These are phyloP conservation scores for Neckera pumila DNA, from an alignment of 225 moss, liverwort and hornwort species.

Conservation along the genomic window DNA sequence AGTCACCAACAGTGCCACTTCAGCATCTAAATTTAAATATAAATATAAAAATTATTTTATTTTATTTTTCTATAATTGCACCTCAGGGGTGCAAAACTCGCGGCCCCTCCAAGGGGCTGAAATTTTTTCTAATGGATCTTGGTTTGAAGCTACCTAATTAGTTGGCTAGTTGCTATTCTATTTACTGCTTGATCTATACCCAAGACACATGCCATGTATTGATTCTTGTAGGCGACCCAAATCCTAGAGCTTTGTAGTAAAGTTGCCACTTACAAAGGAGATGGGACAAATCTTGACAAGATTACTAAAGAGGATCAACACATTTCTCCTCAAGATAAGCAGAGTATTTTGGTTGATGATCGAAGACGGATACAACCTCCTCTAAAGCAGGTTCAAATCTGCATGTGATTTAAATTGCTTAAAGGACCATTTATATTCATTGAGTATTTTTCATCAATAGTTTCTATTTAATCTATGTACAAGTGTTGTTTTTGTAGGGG, in stretches of 20 bases:
- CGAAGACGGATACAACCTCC: conserved; percentile 20
- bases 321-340: conserved; percentile 10
- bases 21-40: no score
- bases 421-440: not conserved
- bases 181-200: not conserved
- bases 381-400: conserved; percentile 32
- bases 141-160: not conserved
- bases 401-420: not conserved
- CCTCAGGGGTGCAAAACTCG: no score
- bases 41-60: no score
- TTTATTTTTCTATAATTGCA: no score
- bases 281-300: conserved; percentile 11
- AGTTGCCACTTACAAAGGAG: conserved; percentile 11
- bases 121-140: not conserved
- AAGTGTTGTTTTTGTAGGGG: not conserved
- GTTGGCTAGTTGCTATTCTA: not conserved
- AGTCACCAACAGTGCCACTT: no score
- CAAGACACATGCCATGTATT: not conserved
- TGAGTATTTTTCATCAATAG: not conserved
- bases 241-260: conserved; percentile 29
- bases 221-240: conserved; percentile 23
- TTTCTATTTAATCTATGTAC: not conserved
- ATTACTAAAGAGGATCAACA: not conserved
- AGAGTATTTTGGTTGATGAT: not conserved
- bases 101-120: no score